These are phyloP conservation scores for Lodderomyces theae DNA, from an alignment of 1,139 yeast species.

Conservation along the genomic window DNA sequence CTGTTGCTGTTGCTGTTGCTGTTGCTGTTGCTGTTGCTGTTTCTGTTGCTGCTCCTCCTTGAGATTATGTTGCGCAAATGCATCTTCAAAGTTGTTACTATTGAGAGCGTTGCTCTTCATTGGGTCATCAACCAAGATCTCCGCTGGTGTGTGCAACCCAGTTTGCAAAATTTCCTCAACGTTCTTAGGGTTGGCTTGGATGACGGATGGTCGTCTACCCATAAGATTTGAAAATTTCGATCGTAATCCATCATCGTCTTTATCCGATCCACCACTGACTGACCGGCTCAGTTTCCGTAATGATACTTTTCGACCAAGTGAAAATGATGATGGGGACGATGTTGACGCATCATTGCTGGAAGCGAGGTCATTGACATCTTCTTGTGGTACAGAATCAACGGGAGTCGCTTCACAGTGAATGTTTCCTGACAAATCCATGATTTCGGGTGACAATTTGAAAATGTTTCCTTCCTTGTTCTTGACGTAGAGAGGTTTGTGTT, in stretches of 20 bases:
- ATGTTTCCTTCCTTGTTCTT: slow-evolving; percentile 48
- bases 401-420: slow-evolving; percentile 10
- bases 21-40: slow-evolving; percentile 1
- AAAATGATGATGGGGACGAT: background rate
- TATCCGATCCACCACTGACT: slow-evolving; percentile 5
- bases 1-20: no score
- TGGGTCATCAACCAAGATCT: slow-evolving; percentile 36
- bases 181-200: slow-evolving; percentile 36
- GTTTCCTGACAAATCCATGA: slow-evolving; percentile 25
- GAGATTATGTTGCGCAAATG: slow-evolving; percentile 14
- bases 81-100: slow-evolving; percentile 21
- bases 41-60: slow-evolving; percentile 9
- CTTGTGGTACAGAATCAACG: slow-evolving; percentile 1
- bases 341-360: background rate
- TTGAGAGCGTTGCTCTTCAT: slow-evolving; percentile 16
- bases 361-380: background rate
- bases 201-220: slow-evolving; percentile 45
- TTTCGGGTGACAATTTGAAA: slow-evolving; percentile 48
- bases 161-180: slow-evolving; percentile 42
- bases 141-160: slow-evolving; percentile 46
- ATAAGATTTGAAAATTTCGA: slow-evolving; percentile 38
- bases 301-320: background rate
- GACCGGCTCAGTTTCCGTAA: slow-evolving; percentile 6
- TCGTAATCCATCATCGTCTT: slow-evolving; percentile 28
- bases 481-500: slow-evolving; percentile 62